Base-by-base conservation (phyloP, 345 rosid species). In the Zanthoxylum bungeanum region DNA sequence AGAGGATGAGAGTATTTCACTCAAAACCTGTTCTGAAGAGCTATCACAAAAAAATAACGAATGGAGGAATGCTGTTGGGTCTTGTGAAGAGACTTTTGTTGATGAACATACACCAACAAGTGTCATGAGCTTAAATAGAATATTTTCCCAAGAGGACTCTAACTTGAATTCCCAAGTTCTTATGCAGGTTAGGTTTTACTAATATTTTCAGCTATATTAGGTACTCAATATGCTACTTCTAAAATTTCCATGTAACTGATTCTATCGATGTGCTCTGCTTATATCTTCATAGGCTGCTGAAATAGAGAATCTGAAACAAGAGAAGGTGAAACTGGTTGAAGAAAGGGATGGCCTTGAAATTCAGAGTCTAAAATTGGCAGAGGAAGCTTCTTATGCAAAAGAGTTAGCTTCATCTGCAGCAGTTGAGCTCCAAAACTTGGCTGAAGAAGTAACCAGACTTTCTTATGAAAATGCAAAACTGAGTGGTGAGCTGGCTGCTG, bases 311-410 rank as follows among this genome's bases (percentile, higher is more conserved):
- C 76, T 89, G 77, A 87, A 77, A 77, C 86, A 87, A 77, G 91
- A 85, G 46, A 82, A 78, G 66, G 72, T 73, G 40, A 81, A 69
- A 60, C 42, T 89, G 71, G 39, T 51, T 56, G 89, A 87, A 81
- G 86, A 84, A 71, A 87, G 84, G 78, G 87, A 85, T 49, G 88
- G 85, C 51, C 84, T 87, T 73, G 87, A 78, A 71, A 79, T 84
- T 78, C 83, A 81, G 12, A 28, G 83, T 72, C 78, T 70, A 62
- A 89, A 87, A 72, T 66, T 87, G 66, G 84, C 83, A 47, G 89
- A 89, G 77, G 91, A 87, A 84, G 87, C 91, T 61, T 79, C 91
- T 49, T 89, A 85, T 80, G 91, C 93, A 64, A 89, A 87, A 69
- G 91, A 85, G 80, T 77, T 87, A 76, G 93, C 91, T 11, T 77